Evolutionary conservation across 768 basidiomycete genomes (phyloP).

Genomic region (Tulasnella sp.): DNA sequence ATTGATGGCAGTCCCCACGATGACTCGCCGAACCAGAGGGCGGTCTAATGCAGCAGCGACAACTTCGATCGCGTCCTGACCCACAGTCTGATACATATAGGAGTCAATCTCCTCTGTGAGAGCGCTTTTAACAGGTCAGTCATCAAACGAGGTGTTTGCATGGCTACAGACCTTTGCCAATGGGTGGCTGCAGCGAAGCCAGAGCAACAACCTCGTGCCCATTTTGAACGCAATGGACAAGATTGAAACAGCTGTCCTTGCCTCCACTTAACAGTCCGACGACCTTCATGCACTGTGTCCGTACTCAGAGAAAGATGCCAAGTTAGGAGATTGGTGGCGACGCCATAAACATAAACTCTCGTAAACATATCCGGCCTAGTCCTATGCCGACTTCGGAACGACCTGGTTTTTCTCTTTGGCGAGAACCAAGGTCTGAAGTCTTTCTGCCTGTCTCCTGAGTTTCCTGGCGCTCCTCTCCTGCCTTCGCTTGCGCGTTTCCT

Average conservation of each 20-base stretch:
- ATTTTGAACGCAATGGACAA: slow-evolving; percentile 80
- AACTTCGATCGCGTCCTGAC: slow-evolving; percentile 84
- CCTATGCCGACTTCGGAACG: slow-evolving; percentile 39
- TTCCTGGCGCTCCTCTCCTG: slow-evolving; percentile 33
- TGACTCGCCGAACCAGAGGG: slow-evolving; percentile 78
- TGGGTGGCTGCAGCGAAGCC: slow-evolving; percentile 78
- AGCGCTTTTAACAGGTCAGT: not conserved
- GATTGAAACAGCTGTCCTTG: slow-evolving; percentile 96
- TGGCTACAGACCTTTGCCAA: slow-evolving; percentile 69
- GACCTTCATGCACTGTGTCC: slow-evolving; percentile 63
- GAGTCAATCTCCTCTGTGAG: slow-evolving; percentile 93
- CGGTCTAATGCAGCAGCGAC: slow-evolving; percentile 81
- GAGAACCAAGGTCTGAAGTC: slow-evolving; percentile 50
- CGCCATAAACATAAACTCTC: not conserved
- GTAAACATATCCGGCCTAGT: not conserved
- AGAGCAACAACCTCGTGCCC: slow-evolving; percentile 84
- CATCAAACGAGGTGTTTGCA: slow-evolving; percentile 22
- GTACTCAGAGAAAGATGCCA: not conserved
- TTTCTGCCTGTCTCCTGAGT: slow-evolving; percentile 43
- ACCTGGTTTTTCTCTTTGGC: slow-evolving; percentile 57
- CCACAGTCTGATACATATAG: slow-evolving; percentile 98
- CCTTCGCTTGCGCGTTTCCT: slow-evolving; percentile 23
- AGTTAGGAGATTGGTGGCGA: not conserved
- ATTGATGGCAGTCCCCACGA: slow-evolving; percentile 74
- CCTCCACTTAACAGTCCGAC: slow-evolving; percentile 94